Evolutionary conservation across 345 rosid genomes (phyloP).

Genomic region (Eucalyptus shirleyi): DNA sequence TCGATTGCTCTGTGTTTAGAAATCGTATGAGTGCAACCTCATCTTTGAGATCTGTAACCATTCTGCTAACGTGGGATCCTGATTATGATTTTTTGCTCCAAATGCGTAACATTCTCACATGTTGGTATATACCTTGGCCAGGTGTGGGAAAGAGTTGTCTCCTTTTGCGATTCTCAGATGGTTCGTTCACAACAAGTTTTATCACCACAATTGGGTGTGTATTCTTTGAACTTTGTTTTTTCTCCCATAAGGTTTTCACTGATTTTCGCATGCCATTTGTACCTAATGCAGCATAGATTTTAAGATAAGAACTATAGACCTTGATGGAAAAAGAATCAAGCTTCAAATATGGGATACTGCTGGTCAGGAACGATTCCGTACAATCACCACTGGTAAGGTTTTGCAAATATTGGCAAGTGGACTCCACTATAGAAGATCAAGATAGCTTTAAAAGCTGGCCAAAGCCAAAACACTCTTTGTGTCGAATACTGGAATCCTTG

Average conservation of each 20-base stretch:
- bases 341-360: constrained; percentile 49
- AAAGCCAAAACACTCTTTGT: neutral
- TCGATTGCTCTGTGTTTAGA: neutral
- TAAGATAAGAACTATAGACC: constrained; percentile 46
- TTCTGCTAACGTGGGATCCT: neutral
- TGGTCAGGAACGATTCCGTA: constrained; percentile 45
- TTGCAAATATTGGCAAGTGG: neutral
- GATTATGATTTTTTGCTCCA: neutral
- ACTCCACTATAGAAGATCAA: neutral
- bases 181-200: constrained; percentile 84
- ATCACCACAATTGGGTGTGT: constrained; percentile 82
- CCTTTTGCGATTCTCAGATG: constrained; percentile 83
- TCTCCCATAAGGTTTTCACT: neutral
- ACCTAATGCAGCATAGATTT: constrained; percentile 26
- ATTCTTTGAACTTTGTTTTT: neutral
- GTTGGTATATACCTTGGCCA: constrained; percentile 2
- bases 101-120: neutral
- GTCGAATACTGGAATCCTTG: neutral
- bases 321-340: constrained; percentile 39
- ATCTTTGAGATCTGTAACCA: neutral
- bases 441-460: neutral
- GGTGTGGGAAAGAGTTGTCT: constrained; percentile 95
- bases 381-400: constrained; percentile 36
- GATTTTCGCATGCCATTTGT: neutral
- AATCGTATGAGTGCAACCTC: neutral